Percentiles rank a stretch among this genome's conserved stretches.
These are phyloP conservation scores for Corynespora cassiicola DNA, from an alignment of 2,329 filamentous ascomycete species.

Conservation along the genomic window DNA sequence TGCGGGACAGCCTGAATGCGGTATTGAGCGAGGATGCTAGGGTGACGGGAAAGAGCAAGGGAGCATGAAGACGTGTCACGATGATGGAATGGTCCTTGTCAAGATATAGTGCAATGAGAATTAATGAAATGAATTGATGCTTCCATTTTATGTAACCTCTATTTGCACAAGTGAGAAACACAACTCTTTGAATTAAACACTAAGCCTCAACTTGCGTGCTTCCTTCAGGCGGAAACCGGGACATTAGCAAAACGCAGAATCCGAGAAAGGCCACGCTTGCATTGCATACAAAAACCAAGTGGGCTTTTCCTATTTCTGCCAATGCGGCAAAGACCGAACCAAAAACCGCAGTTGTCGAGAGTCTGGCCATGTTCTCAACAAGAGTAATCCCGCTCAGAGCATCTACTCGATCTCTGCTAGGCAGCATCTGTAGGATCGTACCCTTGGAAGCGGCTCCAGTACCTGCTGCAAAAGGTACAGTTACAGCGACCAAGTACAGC, in stretches of 20 bases:
- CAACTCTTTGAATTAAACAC: too few relatives aligned
- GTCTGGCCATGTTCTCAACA: slow-evolving; percentile 71
- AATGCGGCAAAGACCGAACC: slow-evolving; percentile 71
- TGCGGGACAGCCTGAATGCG: slow-evolving; percentile 9
- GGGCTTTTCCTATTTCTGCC: slow-evolving; percentile 64
- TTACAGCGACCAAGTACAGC: slow-evolving; percentile 69
- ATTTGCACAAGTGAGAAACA: too few relatives aligned
- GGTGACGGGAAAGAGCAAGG: too few relatives aligned
- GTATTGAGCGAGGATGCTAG: slow-evolving; percentile 9
- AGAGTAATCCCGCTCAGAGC: slow-evolving; percentile 73
- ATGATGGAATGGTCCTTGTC: too few relatives aligned
- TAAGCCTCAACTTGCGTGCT: slow-evolving; percentile 25
- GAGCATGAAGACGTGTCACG: too few relatives aligned
- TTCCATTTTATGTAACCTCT: too few relatives aligned
- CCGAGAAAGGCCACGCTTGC: slow-evolving; percentile 63
- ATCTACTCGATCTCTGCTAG: slow-evolving; percentile 66
- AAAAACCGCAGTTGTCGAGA: slow-evolving; percentile 69
- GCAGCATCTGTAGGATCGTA: slow-evolving; percentile 75
- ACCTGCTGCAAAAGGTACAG: slow-evolving; percentile 73
- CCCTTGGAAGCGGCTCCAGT: slow-evolving; percentile 74
- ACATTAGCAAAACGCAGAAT: slow-evolving; percentile 53
- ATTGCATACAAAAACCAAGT: slow-evolving; percentile 72
- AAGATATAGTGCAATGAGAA: too few relatives aligned
- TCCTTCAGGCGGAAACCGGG: slow-evolving; percentile 54
- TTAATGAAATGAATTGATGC: too few relatives aligned